Evolutionary conservation across 1,139 yeast genomes (phyloP), one percentile per base, ranked within the genome.

Genomic region (Hemisphaericaspora xylofermentans): DNA sequence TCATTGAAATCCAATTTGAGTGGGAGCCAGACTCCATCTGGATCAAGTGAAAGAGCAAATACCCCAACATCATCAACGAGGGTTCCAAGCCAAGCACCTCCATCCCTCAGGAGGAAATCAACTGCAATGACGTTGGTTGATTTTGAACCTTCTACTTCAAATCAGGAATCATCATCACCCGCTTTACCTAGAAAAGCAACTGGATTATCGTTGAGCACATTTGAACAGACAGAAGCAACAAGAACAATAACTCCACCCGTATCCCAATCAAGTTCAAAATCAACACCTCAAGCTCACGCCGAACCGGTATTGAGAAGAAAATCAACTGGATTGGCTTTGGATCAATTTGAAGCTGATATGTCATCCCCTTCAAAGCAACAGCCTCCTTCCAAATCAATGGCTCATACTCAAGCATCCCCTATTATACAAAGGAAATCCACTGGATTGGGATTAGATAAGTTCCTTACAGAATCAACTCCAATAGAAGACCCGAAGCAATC

Each of bases 51-150:
- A 6, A 12, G 25, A 14, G 19, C 38, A 14, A 33, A 33, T 28
- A 41, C 36, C 28, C 37, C 40, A 14, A 38, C 40, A 10, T 45
- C 36, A 17, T 45, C 47, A 10, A 22, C 9, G n/a, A 15, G 37
- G 38, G 31, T 21, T 22, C 50, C 49, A 18, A 19, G 13, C 26
- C 48, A 42, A 43, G 41, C 36, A 16, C 52, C 52, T 12, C 61
- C 61, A 0, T 47, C 45, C 27, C 31, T 63, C 7, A 50, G 56
- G 22, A 48, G 66, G 25, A 58, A 61, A 36, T 44, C 56, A 18
- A 62, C 67, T 2, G 67, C 66, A 4, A 45, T 50, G 26, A 35
- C 34, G 5, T 31, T 31, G 25, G 25, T 12, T 19, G 34, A 31
- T 19, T 31, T 31, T 31, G 34, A 31, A 18, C 7, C 25, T 19